A percentile compares a stretch with the other conserved stretches of the same genome.
Conservation (phyloP, 192 early-diverging fungal genomes). For the Coemansia sp. region DNA sequence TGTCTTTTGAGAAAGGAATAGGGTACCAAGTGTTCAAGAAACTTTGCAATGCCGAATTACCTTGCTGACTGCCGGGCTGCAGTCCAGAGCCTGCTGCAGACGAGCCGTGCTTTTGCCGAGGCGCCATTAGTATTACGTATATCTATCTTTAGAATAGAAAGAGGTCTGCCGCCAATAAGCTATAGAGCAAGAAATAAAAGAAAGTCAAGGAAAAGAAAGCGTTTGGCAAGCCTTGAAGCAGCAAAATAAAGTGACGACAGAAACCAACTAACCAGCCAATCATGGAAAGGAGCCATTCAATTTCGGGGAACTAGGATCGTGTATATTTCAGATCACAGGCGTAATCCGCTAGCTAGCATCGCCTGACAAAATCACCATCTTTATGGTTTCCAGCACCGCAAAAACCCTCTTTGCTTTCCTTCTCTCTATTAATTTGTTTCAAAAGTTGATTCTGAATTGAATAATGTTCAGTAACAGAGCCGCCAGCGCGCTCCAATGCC, state of each 20-base stretch:
- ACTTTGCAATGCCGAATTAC: neutral
- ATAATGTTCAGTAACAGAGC: neutral
- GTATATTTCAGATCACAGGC: no score
- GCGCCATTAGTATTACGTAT: constrained; percentile 4
- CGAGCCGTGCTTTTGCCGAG: constrained; percentile 4
- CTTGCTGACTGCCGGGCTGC: neutral
- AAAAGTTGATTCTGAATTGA: no score
- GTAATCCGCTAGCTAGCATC: no score
- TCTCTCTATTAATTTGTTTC: no score
- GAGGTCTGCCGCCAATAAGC: neutral
- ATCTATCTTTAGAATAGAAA: neutral
- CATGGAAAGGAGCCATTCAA: neutral
- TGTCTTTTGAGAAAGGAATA: no score
- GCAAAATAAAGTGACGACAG: constrained; percentile 1
- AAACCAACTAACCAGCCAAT: neutral
- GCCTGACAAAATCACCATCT: no score
- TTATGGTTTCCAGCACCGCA: no score
- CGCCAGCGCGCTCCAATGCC: neutral
- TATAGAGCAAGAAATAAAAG: neutral
- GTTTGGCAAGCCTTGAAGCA: neutral
- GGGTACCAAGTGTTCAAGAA: neutral
- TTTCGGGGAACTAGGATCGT: no score
- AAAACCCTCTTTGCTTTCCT: no score
- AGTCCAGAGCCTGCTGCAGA: neutral
- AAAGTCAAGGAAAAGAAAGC: neutral